A percentile compares a stretch with the other conserved stretches of the same genome.
phyloP scores from a whole-genome alignment of 345 rosid genomes.

The Hypericum perforatum region DNA sequence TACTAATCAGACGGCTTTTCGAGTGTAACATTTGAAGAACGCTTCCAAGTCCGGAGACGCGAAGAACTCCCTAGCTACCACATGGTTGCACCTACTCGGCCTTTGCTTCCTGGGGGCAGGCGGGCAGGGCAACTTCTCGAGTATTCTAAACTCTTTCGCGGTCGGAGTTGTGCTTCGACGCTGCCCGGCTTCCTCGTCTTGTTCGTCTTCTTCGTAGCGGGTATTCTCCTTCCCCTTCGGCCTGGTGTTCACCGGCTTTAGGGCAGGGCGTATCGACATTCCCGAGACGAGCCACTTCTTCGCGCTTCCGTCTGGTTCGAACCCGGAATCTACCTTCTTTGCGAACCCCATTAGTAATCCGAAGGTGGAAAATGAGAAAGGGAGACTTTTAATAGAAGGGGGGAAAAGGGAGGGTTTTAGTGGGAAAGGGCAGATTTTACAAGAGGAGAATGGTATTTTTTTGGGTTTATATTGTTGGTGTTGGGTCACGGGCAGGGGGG shows the following conservation, averaged over 20 bases:
- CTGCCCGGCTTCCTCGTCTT: constrained; percentile 16
- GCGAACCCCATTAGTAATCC: constrained; percentile 12
- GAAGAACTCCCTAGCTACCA: constrained; percentile 31
- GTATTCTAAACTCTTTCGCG: constrained; percentile 23
- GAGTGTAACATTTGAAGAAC: constrained; percentile 11
- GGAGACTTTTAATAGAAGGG: background rate
- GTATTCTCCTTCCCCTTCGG: constrained; percentile 18
- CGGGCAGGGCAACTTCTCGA: constrained; percentile 23
- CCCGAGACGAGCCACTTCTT: constrained; percentile 22
- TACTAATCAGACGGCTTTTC: no score
- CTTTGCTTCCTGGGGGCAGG: constrained; percentile 39
- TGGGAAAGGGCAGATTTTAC: background rate
- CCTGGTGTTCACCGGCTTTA: constrained; percentile 42
- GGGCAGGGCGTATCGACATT: constrained; percentile 21
- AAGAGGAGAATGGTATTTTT: background rate
- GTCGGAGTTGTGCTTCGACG: constrained; percentile 39
- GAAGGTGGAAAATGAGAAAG: background rate
- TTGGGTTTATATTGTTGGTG: background rate
- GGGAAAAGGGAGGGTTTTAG: constrained; percentile 2
- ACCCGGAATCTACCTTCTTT: constrained; percentile 12
- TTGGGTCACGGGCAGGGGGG: background rate
- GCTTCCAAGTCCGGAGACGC: constrained; percentile 40
- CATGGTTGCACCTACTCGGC: constrained; percentile 21
- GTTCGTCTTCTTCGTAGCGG: constrained; percentile 4
- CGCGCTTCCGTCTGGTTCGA: background rate